Conservation (phyloP, 371 early-diverging fungal species). For the Mucor saturninus region DNA sequence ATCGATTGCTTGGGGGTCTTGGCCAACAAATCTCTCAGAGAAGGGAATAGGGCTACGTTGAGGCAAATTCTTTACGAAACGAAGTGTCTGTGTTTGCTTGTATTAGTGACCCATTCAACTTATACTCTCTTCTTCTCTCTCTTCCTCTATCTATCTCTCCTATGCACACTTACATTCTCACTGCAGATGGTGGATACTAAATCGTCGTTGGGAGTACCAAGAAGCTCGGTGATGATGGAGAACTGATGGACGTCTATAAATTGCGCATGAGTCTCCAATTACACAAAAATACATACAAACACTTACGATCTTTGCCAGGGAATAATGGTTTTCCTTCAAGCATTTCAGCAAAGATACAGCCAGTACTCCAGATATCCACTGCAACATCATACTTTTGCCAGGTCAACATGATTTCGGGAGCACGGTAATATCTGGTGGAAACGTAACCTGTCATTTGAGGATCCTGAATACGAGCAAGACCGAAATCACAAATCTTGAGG, state of each 20-base stretch:
- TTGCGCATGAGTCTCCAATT: too few species aligned
- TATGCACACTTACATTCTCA: slow-evolving; percentile 70
- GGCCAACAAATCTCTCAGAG: slow-evolving; percentile 57
- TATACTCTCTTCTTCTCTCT: neutral
- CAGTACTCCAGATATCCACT: slow-evolving; percentile 86
- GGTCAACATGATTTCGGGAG: slow-evolving; percentile 76
- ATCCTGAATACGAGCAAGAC: slow-evolving; percentile 91
- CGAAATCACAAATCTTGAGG: slow-evolving; percentile 97
- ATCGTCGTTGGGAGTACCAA: slow-evolving; percentile 93
- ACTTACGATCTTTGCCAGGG: slow-evolving; percentile 89
- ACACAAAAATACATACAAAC: neutral
- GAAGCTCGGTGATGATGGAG: slow-evolving; percentile 89
- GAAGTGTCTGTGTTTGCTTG: slow-evolving; percentile 69
- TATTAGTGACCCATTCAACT: neutral
- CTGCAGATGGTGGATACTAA: slow-evolving; percentile 91
- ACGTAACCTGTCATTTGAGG: slow-evolving; percentile 97
- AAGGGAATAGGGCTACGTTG: slow-evolving; percentile 83
- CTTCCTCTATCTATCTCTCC: too few species aligned
- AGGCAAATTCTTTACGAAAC: slow-evolving; percentile 89
- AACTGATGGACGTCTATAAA: slow-evolving; percentile 87
- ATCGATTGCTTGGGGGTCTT: slow-evolving; percentile 75
- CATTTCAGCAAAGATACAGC: slow-evolving; percentile 95
- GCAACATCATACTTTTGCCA: slow-evolving; percentile 73
- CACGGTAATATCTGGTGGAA: slow-evolving; percentile 93
- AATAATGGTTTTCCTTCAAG: slow-evolving; percentile 84